These are phyloP conservation scores for Brachypodium distachyon DNA, from an alignment of 202 grass and related monocot genomes.

Conservation along the genomic window DNA sequence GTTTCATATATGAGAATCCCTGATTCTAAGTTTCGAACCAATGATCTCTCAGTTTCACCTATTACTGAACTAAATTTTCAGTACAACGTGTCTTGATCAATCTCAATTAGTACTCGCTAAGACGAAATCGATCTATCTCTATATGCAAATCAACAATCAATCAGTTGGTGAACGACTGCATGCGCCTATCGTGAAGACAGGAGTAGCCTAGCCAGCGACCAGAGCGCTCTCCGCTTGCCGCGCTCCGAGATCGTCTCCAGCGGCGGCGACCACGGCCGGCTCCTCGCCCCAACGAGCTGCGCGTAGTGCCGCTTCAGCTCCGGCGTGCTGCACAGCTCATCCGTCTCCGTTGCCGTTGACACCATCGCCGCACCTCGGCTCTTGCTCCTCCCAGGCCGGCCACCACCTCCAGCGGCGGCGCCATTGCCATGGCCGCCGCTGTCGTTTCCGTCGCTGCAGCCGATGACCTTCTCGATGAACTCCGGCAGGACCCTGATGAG, in stretches of 20 bases:
- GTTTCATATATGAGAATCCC: no score
- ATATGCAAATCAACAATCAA: neutral
- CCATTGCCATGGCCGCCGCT: no score
- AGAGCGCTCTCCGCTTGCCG: slow-evolving; percentile 4
- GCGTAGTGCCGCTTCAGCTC: slow-evolving; percentile 86
- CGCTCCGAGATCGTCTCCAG: slow-evolving; percentile 77
- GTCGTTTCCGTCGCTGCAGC: neutral
- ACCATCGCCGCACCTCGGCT: neutral
- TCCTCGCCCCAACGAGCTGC: slow-evolving; percentile 42
- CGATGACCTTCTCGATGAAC: slow-evolving; percentile 77
- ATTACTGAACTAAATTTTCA: no score
- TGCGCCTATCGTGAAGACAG: slow-evolving; percentile 27
- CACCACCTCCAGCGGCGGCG: no score
- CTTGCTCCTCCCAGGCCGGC: no score
- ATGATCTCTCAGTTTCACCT: no score
- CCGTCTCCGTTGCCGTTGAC: neutral
- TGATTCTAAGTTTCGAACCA: no score
- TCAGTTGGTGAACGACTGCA: neutral
- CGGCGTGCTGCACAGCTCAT: slow-evolving; percentile 78
- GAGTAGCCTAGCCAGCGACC: slow-evolving; percentile 1
- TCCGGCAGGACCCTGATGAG: slow-evolving; percentile 58
- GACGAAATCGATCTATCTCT: neutral
- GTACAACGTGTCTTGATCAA: neutral
- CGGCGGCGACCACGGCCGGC: slow-evolving; percentile 50
- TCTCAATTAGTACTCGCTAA: neutral